Base-by-base conservation (phyloP, 495 filamentous ascomycete species). In the Gamarada debralockiae region DNA sequence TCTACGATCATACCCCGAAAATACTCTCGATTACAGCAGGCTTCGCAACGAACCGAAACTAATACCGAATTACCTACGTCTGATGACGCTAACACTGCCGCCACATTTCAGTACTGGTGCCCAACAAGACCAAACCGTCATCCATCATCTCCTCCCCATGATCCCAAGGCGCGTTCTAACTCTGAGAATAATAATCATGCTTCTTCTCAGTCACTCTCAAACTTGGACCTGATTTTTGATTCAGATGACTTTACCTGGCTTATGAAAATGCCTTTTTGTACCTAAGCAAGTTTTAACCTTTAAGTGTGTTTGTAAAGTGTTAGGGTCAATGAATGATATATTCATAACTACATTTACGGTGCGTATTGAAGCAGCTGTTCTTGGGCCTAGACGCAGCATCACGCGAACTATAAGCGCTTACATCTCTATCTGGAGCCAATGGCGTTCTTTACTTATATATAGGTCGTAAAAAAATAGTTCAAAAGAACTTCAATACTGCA, bases 241-340 rank as follows among this genome's bases (percentile, higher is more conserved):
- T 8, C 15, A 20, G 42, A 20, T 20, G 42, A 45, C 42, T 45
- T 45, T 20, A 25, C 42, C 21, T 45, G 42, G 42, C 42, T 45
- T 22, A 45, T 45, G 42, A 45, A 9, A 45, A 20, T 45, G 10
- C 42, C 42, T 23, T 45, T 25, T 34, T 8, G 31, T 8, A 8
- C n/a, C n/a, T 34, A 34, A 34, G 31, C 31, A 34, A 34, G 31
- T 34, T 34, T 34, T n/a, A 34, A 34, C 8, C 31, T 34, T 34
- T 34, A n/a, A 34, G 31, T 34, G 31, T 34, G 31, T 34, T 34
- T 34, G 31, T n/a, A 34, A 34, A 34, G 31, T 34, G 8, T 34
- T 34, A 34, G 31, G 31, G 31, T 34, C n/a, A 34, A 34, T 34
- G 31, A 34, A n/a, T 34, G 31, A 34, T 34, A 34, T 34, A n/a